Conservation (phyloP, 257 asterid genomes). For the Thymus quinquecostatus region DNA sequence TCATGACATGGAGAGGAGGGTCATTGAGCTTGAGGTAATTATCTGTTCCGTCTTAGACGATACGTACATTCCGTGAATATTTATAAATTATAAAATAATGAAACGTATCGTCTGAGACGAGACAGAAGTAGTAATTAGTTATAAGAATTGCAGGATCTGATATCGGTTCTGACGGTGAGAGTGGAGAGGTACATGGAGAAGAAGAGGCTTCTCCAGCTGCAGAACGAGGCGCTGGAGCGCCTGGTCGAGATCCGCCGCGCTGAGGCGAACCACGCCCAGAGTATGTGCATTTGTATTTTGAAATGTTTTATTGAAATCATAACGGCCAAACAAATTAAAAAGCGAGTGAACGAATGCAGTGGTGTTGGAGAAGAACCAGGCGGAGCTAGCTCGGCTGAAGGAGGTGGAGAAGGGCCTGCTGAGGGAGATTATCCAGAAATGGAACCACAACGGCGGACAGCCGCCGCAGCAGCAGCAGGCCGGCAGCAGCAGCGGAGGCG, state of each 20-base stretch:
- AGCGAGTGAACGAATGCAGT: background rate
- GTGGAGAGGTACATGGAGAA: background rate
- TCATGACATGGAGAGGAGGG: slow-evolving; percentile 42
- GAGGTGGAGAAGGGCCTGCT: background rate
- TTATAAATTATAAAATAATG: background rate
- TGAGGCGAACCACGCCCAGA: background rate
- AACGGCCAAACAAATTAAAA: no score
- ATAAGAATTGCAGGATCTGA: background rate
- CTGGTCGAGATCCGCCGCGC: background rate
- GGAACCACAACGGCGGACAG: no score
- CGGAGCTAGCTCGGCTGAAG: background rate
- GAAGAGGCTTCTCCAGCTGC: background rate
- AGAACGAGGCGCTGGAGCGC: slow-evolving; percentile 3
- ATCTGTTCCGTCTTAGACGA: no score
- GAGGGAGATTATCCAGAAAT: background rate
- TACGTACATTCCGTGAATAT: no score
- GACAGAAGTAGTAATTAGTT: background rate
- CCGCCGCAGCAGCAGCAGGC: no score
- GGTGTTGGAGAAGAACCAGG: background rate
- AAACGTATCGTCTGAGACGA: no score
- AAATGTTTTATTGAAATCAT: background rate
- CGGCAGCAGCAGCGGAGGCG: no score
- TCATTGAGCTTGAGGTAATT: slow-evolving; percentile 44
- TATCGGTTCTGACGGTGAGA: background rate
- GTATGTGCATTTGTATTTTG: background rate